Evolutionary conservation across 371 early-diverging fungal genomes (phyloP), one percentile per base, ranked within the genome.

Genomic region (Rhizopus delemar): DNA sequence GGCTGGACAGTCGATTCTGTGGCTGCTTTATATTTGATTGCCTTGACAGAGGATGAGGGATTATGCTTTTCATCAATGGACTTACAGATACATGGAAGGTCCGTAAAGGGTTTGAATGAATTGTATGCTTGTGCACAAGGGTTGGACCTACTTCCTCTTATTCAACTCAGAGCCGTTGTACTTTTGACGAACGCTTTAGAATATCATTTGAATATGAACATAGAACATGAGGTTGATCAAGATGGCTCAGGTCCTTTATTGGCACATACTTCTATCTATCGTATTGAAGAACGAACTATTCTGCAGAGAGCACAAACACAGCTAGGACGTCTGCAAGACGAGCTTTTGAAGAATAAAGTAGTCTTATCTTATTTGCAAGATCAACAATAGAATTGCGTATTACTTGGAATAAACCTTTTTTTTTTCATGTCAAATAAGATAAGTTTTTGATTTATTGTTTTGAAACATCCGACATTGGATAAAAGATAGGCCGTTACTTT

Each of bases 101-200:
- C 22, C 5, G 4, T 64, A 5, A 36, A 31, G 0, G 57, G 55
- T 36, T 29, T 65, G n/a, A 29, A 58, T 16, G 56, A 57, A 8
- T 32, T 75, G 11, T 36, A 49, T 3, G 12, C 32, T 31, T 8
- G 11, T 2, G 60, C 63, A 4, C 16, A 52, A 11, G 13, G 9
- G 31, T 43, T 62, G 15, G 39, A 59, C 0, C 31, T 55, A 8
- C 55, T 52, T 2, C 64, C 67, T 4, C 41, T 75, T 5, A 62
- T 72, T 38, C 55, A 68, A 36, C 49, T 72, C 4, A 65, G 76
- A 15, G 66, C 57, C 0, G 43, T 59, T 8, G 41, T 72, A 32
- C 46, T 75, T 3, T 45, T 75, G 8, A 36, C 64, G 41, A 62
- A 75, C 41, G 73, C 69, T 2, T 33, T 66, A 34, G 58, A 56